Evolutionary conservation across 768 basidiomycete genomes (phyloP), one percentile per base, ranked within the genome.

Genomic region (Suillus spraguei): DNA sequence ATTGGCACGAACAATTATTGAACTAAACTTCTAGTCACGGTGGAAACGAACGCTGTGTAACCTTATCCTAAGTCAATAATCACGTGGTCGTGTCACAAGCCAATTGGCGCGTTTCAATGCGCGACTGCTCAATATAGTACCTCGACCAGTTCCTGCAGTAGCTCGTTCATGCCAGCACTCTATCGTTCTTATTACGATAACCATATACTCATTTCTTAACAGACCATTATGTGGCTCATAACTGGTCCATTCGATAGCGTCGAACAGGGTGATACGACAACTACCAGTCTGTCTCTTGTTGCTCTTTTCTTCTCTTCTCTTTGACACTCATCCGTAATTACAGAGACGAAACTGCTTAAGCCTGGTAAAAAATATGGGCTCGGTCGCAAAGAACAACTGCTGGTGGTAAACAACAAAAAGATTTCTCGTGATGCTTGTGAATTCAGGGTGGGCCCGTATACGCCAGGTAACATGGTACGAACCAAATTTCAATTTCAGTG

Each of bases 351-450:
- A 70, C 73, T 91, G 24, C 77, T 93, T 50, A 91, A 88, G 71
- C 79, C 88, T 2, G 83, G 83, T 17, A 80, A 74, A 42, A 78
- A 77, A 14, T 87, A 90, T 62, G 42, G 68, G 0, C 66, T 92
- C 1, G 89, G 90, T 17, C 80, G 91, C 47, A 88, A 84, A 72
- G 83, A 80, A 1, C 74, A 75, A 49, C 77, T 78, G 0, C 75
- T 93, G 2, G 35, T 80, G 5, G 75, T 92, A 53, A 82, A 82
- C 63, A 81, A 80, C 76, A 87, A 86, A 69, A 88, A 85, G 70
- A 80, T 94, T 53, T 92, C 91, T 0, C 79, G 81, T 35, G 77
- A 84, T 24, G 87, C 90, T 65, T 86, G 84, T 55, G 74, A 80
- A 55, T 83, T 93, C 61, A 74, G 76, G 6, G 86, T 92, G 4